Evolutionary conservation across 2,329 filamentous ascomycete species (phyloP).

Genomic region (Talaromyces pinophilus): DNA sequence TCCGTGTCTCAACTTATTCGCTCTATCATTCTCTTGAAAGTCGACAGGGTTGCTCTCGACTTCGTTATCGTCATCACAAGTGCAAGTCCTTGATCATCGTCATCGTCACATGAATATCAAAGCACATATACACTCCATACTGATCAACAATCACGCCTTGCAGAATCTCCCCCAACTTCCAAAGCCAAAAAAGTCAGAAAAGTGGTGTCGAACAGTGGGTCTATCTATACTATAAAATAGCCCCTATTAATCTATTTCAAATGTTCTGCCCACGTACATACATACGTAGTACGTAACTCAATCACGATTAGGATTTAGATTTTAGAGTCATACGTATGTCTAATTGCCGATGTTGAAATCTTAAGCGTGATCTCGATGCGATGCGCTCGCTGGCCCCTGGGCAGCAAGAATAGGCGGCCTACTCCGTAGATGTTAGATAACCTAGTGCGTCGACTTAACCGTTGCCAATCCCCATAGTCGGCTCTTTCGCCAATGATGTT

Average conservation of each 20-base stretch:
- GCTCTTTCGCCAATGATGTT: background rate
- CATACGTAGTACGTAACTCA: background rate
- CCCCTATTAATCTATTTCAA: background rate
- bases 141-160: slow-evolving; percentile 7
- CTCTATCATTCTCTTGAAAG: background rate
- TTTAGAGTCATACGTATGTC: too few relatives aligned
- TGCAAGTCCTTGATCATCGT: background rate
- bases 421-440: background rate
- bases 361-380: background rate
- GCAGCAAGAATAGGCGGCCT: background rate
- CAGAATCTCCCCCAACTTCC: background rate
- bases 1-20: background rate
- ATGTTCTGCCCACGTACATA: background rate
- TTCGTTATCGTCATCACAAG: background rate
- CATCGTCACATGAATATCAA: background rate
- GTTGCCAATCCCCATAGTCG: background rate
- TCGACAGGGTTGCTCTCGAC: background rate
- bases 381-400: background rate
- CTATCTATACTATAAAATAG: background rate
- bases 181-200: background rate
- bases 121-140: background rate
- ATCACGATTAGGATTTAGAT: background rate
- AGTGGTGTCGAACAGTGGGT: background rate
- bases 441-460: background rate
- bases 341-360: background rate